These are phyloP conservation scores for Millerozyma acaciae DNA, from an alignment of 805 yeast species.

Conservation along the genomic window DNA sequence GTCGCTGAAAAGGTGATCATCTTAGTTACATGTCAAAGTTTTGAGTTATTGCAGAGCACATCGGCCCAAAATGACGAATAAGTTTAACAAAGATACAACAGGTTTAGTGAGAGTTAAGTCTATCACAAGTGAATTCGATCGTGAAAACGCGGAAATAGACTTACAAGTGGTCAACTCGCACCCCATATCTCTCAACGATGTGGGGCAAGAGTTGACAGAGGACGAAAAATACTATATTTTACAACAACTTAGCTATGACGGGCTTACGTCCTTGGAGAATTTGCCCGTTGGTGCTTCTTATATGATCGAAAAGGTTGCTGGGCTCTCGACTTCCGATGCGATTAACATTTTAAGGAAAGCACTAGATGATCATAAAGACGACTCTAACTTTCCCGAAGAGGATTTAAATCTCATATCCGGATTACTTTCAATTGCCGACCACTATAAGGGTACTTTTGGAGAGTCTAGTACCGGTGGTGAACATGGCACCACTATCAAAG, in stretches of 20 bases:
- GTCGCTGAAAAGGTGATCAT: too few relatives aligned
- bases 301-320: slow-evolving; percentile 21
- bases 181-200: slow-evolving; percentile 6
- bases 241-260: slow-evolving; percentile 5
- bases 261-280: slow-evolving; percentile 3
- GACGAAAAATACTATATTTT: slow-evolving; percentile 6
- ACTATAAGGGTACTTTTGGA: too few relatives aligned
- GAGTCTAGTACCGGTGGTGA: too few relatives aligned
- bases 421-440: too few relatives aligned
- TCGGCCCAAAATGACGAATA: too few relatives aligned
- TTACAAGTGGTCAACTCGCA: slow-evolving; percentile 5
- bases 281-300: slow-evolving; percentile 5
- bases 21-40: too few relatives aligned
- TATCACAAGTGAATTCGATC: too few relatives aligned
- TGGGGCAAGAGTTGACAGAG: slow-evolving; percentile 4
- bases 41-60: too few relatives aligned
- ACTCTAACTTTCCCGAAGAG: slow-evolving; percentile 33
- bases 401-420: too few relatives aligned
- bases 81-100: too few relatives aligned
- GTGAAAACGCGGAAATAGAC: slow-evolving; percentile 7
- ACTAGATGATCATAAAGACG: slow-evolving; percentile 25
- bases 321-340: slow-evolving; percentile 17
- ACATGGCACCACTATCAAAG: too few relatives aligned
- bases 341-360: slow-evolving; percentile 25
- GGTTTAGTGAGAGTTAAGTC: too few relatives aligned